Conservation (phyloP, 2,329 filamentous ascomycete genomes). For the Samsoniella hepiali region DNA sequence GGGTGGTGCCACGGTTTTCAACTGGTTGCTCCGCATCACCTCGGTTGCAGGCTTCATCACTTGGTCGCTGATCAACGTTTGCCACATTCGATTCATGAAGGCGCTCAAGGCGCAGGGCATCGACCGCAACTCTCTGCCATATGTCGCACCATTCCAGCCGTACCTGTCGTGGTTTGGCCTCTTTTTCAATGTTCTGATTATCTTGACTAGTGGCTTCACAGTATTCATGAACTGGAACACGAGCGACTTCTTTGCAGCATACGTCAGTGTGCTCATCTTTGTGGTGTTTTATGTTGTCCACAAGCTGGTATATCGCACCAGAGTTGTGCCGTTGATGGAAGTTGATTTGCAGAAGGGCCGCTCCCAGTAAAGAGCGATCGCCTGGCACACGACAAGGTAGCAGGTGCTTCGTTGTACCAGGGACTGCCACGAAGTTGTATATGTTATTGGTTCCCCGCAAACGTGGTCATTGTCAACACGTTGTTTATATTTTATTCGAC, state of each 20-base stretch:
- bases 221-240: conserved; percentile 63
- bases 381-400: background rate
- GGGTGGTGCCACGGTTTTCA: conserved; percentile 59
- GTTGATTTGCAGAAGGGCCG: conserved; percentile 34
- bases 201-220: conserved; percentile 67
- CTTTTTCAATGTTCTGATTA: conserved; percentile 61
- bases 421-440: conserved; percentile 2
- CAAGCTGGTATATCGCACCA: conserved; percentile 48
- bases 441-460: conserved; percentile 9
- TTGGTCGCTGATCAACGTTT: conserved; percentile 64
- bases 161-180: conserved; percentile 64
- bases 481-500: background rate
- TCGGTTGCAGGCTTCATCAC: conserved; percentile 67
- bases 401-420: background rate
- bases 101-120: conserved; percentile 56
- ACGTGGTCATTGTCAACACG: background rate
- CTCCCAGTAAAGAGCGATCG: conserved; percentile 12
- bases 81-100: conserved; percentile 64
- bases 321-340: conserved; percentile 35
- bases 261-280: conserved; percentile 64
- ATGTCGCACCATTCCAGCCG: conserved; percentile 59
- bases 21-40: conserved; percentile 70
- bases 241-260: conserved; percentile 60
- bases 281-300: conserved; percentile 57
- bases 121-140: conserved; percentile 55